Conservation (phyloP, 306 rosid genomes). For the Corylus avellana region DNA sequence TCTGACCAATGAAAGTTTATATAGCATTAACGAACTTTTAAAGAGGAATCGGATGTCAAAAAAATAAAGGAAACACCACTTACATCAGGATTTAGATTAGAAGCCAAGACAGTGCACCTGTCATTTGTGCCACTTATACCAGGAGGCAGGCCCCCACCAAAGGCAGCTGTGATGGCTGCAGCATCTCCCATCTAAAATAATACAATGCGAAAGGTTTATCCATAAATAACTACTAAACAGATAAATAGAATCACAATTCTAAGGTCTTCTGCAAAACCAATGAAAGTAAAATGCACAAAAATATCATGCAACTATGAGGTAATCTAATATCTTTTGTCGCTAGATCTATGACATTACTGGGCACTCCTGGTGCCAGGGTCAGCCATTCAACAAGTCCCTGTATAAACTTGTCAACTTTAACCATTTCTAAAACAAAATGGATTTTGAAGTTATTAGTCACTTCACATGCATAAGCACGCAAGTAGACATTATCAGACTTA, state of each 20-base stretch:
- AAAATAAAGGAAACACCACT: conserved; percentile 31
- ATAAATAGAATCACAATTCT: conserved; percentile 12
- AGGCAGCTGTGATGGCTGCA: conserved; percentile 90
- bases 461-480: not conserved
- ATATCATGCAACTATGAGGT: not conserved
- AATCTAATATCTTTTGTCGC: no score
- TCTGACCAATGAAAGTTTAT: conserved; percentile 40
- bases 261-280: not conserved
- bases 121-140: conserved; percentile 97
- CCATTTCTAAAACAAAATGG: not conserved
- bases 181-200: conserved; percentile 78
- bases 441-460: not conserved
- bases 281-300: not conserved
- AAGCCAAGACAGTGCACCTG: conserved; percentile 89
- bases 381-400: conserved; percentile 5
- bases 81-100: conserved; percentile 93
- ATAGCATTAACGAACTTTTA: not conserved
- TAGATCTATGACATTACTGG: not conserved
- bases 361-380: not conserved
- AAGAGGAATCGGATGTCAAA: conserved; percentile 16
- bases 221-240: not conserved
- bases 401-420: not conserved
- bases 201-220: not conserved
- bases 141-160: conserved; percentile 96
- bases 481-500: not conserved